A percentile compares a stretch with the other conserved stretches of the same genome.
Conservation (phyloP, 129 eudicot genomes). For the Centrapalus pauciflorus region DNA sequence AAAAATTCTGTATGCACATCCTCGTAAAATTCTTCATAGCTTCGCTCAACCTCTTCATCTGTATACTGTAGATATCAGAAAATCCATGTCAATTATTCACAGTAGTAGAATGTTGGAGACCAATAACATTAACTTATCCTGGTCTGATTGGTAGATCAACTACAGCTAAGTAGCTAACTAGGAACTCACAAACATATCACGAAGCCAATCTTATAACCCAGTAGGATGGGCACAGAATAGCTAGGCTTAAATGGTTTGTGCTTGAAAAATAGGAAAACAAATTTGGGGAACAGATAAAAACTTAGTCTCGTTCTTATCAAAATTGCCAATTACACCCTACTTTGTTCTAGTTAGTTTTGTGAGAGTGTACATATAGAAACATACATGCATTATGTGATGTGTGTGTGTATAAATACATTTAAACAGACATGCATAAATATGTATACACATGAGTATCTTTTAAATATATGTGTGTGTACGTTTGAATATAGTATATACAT, state of each 20-base stretch:
- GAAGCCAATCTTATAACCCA: constrained; percentile 9
- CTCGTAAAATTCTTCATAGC: constrained; percentile 89
- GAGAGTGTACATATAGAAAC: background rate
- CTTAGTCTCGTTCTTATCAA: background rate
- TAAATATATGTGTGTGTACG: background rate
- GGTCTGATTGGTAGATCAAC: background rate
- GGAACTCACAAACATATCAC: constrained; percentile 13
- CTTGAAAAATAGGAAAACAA: background rate
- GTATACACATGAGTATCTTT: background rate
- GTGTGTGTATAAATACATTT: background rate
- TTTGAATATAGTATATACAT: too few relatives aligned
- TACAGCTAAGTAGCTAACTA: background rate
- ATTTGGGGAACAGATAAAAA: background rate
- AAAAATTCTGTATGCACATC: constrained; percentile 98
- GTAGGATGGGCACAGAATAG: background rate
- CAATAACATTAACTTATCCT: background rate
- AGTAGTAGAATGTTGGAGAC: background rate
- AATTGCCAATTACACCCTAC: background rate
- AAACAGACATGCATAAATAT: background rate
- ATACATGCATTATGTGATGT: background rate
- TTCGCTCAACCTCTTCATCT: constrained; percentile 83
- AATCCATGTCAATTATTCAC: constrained; percentile 14
- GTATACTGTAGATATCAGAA: constrained; percentile 49
- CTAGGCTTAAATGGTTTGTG: too few relatives aligned
- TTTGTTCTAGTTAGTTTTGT: background rate